These are phyloP conservation scores for Colletotrichum sublineola DNA, from an alignment of 2,329 filamentous ascomycete species.

Conservation along the genomic window DNA sequence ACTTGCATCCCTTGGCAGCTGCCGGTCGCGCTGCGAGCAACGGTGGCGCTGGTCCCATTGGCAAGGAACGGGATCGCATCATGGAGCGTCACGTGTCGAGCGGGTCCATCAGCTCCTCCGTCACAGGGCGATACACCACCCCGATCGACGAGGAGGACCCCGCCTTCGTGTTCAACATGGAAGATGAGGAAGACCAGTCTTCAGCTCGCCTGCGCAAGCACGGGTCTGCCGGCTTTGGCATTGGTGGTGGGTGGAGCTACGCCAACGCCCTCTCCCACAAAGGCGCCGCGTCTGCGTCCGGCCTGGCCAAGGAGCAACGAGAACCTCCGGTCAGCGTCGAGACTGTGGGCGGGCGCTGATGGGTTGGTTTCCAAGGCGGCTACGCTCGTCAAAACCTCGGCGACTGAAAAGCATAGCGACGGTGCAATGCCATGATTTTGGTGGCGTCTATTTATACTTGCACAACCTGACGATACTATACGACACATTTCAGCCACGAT, in stretches of 20 bases:
- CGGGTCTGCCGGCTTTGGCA: constrained; percentile 58
- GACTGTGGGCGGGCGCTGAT: constrained; percentile 43
- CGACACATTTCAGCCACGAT: constrained; percentile 39
- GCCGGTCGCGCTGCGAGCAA: constrained; percentile 57
- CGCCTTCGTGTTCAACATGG: constrained; percentile 76
- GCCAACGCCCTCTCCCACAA: constrained; percentile 48
- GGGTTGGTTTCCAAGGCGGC: background rate
- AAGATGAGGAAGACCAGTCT: constrained; percentile 68
- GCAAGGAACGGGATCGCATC: constrained; percentile 55
- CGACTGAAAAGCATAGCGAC: constrained; percentile 36
- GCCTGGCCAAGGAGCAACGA: constrained; percentile 42
- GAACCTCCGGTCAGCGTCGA: constrained; percentile 42
- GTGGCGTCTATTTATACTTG: constrained; percentile 27
- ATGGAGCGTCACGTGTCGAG: constrained; percentile 72
- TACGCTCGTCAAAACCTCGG: background rate
- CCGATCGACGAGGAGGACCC: constrained; percentile 76
- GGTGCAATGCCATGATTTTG: constrained; percentile 24
- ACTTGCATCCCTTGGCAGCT: constrained; percentile 64
- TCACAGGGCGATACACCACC: constrained; percentile 71
- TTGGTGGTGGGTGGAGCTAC: constrained; percentile 58
- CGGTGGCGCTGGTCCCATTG: constrained; percentile 54
- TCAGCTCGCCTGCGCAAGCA: constrained; percentile 63
- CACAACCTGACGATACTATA: constrained; percentile 40
- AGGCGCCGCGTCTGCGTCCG: constrained; percentile 23
- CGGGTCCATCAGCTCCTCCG: constrained; percentile 67